phyloP scores from a whole-genome alignment of 176 grass and related monocot genomes.

The Hordeum marinum region DNA sequence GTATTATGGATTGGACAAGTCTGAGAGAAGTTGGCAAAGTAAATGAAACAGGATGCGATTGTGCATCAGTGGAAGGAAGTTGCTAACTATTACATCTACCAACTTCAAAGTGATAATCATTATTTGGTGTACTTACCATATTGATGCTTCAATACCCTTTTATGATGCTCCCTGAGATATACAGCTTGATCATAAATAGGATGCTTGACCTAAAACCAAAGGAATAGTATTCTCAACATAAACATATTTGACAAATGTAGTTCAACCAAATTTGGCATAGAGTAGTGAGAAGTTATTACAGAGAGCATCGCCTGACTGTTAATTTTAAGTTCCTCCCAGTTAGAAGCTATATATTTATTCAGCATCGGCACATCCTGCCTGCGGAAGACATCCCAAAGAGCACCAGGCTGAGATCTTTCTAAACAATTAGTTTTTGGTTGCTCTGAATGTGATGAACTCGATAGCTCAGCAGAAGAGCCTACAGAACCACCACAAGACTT shows the following conservation, averaged over 20 bases:
- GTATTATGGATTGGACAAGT: background rate
- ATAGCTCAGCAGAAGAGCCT: background rate
- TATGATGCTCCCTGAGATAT: constrained; percentile 71
- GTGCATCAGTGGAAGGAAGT: background rate
- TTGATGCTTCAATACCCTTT: constrained; percentile 66
- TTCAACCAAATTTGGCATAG: constrained; percentile 13
- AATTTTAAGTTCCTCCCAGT: constrained; percentile 50
- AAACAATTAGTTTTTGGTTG: constrained; percentile 30
- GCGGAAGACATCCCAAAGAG: constrained; percentile 88
- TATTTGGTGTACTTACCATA: constrained; percentile 48
- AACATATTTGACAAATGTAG: constrained; percentile 21
- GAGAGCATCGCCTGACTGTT: constrained; percentile 31
- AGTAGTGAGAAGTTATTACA: constrained; percentile 50
- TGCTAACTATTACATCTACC: constrained; percentile 10
- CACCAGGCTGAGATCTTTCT: constrained; percentile 41
- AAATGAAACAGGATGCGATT: constrained; percentile 20
- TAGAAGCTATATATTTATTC: constrained; percentile 74
- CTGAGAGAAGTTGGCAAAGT: constrained; percentile 19
- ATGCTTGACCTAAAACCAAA: constrained; percentile 46
- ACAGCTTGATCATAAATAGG: constrained; percentile 77
- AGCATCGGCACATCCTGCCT: constrained; percentile 86
- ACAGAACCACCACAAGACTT: constrained; percentile 13
- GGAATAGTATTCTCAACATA: constrained; percentile 20
- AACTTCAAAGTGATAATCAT: constrained; percentile 20
- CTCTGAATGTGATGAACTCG: constrained; percentile 15